Base-by-base conservation (phyloP, 805 yeast genomes). In the Debaryomyces hansenii region DNA sequence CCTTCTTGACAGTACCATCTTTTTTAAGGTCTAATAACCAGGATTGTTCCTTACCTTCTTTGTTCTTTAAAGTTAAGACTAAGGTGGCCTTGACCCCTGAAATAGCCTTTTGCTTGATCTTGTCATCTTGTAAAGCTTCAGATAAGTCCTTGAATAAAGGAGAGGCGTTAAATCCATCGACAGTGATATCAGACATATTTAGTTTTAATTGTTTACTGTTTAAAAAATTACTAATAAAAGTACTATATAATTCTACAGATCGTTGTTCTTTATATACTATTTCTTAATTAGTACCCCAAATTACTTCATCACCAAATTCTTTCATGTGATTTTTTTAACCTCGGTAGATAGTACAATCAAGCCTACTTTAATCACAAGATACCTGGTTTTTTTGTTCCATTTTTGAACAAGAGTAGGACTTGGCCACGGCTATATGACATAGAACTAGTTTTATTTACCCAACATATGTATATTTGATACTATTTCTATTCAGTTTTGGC, bases 21-120 rank as follows among this genome's bases (percentile, higher is more conserved):
- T 79, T 69, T 71, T 84, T 85, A 52, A 84, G 78, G 61, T 87
- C 91, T 48, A 87, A 70, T 44, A 70, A 58, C 91, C 91, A 87
- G 4, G 84, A 69, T 57, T 76, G 78, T 44, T 76, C 73, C 62
- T 81, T 74, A 50, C 82, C 80, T 44, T 73, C 79, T 60, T 78
- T 78, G 74, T 82, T 82, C 69, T 79, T 81, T 58, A 87, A 74
- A 54, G 84, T 82, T 65, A 88, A 84, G 39, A 77, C 80, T 48
- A 88, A 81, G 29, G 78, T 67, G 29, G 88, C 83, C 58, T 81
- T 78, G 58, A 87, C 83, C 35, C 71, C 74, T 42, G 57, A 46
- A 50, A 75, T 62, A 45, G 77, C 76, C 60, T 70, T 64, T 57
- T 67, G 63, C 50, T 58, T 69, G 45, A 56, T 51, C 39, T 57